Evolutionary conservation across 805 yeast species (phyloP).

Genomic region (Ogataea corticis): DNA sequence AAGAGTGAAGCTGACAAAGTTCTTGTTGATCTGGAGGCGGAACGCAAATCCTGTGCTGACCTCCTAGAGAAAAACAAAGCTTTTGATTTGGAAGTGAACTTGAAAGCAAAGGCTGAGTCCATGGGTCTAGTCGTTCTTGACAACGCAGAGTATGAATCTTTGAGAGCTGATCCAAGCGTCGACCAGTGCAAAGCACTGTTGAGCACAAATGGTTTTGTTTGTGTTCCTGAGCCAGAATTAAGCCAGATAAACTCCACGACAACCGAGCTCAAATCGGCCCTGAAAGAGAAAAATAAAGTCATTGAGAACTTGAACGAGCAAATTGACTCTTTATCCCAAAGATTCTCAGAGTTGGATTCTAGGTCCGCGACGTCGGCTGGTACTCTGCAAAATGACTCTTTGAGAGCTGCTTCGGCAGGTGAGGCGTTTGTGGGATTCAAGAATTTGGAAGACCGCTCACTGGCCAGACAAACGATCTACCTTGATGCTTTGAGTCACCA

Average conservation of each 20-base stretch:
- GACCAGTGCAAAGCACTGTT: conserved; percentile 12
- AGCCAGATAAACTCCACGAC: not conserved
- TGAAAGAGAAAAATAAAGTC: not conserved
- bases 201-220: conserved; percentile 20
- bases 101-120: not conserved
- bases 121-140: conserved; percentile 10
- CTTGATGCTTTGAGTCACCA: conserved; percentile 25
- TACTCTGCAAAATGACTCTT: not conserved
- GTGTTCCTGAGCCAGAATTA: conserved; percentile 18
- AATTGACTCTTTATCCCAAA: not conserved
- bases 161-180: conserved; percentile 18
- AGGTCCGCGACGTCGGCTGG: not conserved
- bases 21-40: not conserved
- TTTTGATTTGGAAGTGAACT: not conserved
- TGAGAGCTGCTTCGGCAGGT: conserved; percentile 1
- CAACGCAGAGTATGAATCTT: conserved; percentile 1
- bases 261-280: not conserved
- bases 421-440: not conserved
- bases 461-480: conserved; percentile 13
- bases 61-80: not conserved
- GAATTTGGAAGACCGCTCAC: conserved; percentile 3
- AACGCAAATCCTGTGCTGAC: not conserved
- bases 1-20: not conserved
- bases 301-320: not conserved
- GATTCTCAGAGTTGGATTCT: conserved; percentile 1